Evolutionary conservation across 768 basidiomycete genomes (phyloP), one percentile per base, ranked within the genome.

Genomic region (Plicaturopsis crispa): DNA sequence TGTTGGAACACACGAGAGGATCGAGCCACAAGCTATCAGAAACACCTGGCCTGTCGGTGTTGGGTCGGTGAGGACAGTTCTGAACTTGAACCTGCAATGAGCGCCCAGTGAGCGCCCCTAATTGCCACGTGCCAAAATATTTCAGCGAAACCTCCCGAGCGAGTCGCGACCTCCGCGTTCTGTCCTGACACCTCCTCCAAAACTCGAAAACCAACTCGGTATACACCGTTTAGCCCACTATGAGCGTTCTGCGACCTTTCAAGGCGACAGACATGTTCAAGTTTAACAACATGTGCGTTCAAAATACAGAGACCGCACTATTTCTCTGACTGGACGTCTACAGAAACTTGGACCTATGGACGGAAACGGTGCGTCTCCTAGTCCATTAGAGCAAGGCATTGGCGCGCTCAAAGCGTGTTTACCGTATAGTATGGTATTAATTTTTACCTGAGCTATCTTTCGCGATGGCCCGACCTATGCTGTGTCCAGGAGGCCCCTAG

Each of bases 301-400:
- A 31, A 34, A 42, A 18, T 20, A 18, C 42, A n/a, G 10, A 12
- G 24, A 22, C 23, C 24, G 24, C 16, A 14, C 31, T 23, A 31
- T 38, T 35, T 39, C 18, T 31, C 47, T 39, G 44, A 24, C 53
- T 28, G 10, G 21, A 41, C 40, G 33, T 5, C 36, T 35, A 1
- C 59, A 91, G 89, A 44, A 98, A 99, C 61, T 64, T 94, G 53
- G 94, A 98, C 59, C 68, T 92, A 32, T 97, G 90, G 90, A 97
- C 96, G 32, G 94, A 98, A 63, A 98, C 96, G 16, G 93, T 91
- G 50, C 53, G 80, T 63, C 18, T 5, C n/a, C 22, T 16, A 14
- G 19, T 31, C 22, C 30, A n/a, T 14, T 28, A 14, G 26, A 28
- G 8, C 14, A 28, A 28, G 10, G 14, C 26, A 28, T 28, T 18